Evolutionary conservation across 345 rosid species (phyloP).

Genomic region (Acer negundo): DNA sequence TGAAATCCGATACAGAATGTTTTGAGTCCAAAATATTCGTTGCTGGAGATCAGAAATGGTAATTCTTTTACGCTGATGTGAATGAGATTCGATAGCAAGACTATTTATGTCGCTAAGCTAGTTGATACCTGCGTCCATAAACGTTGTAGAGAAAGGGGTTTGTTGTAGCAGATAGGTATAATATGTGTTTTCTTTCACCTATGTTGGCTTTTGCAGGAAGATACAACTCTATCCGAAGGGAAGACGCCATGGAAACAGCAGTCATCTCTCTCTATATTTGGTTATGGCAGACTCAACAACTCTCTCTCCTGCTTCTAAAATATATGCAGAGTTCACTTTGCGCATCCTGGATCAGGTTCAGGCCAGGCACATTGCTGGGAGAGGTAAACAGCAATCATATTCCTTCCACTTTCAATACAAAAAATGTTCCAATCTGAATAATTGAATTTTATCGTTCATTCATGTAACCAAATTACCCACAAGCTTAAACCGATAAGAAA

Average conservation of each 20-base stretch:
- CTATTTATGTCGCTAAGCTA: neutral
- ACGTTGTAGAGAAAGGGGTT: no score
- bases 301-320: slow-evolving; percentile 29
- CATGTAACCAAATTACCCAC: no score
- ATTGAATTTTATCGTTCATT: no score
- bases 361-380: slow-evolving; percentile 27
- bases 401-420: neutral
- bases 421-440: no score
- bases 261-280: slow-evolving; percentile 34
- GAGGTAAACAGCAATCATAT: slow-evolving; percentile 29
- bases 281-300: slow-evolving; percentile 24
- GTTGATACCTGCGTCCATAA: no score
- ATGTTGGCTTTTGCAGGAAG: no score
- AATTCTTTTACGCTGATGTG: neutral
- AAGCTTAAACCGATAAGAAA: no score
- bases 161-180: no score
- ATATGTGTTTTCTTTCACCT: no score
- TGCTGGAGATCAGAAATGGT: slow-evolving; percentile 42
- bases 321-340: slow-evolving; percentile 35
- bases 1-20: slow-evolving; percentile 16
- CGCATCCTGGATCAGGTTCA: slow-evolving; percentile 36
- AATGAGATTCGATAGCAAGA: neutral
- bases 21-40: slow-evolving; percentile 26
- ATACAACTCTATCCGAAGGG: no score
- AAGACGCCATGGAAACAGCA: slow-evolving; percentile 25